Base-by-base conservation (phyloP, 371 early-diverging fungal genomes). In the Mucor plumbeus region DNA sequence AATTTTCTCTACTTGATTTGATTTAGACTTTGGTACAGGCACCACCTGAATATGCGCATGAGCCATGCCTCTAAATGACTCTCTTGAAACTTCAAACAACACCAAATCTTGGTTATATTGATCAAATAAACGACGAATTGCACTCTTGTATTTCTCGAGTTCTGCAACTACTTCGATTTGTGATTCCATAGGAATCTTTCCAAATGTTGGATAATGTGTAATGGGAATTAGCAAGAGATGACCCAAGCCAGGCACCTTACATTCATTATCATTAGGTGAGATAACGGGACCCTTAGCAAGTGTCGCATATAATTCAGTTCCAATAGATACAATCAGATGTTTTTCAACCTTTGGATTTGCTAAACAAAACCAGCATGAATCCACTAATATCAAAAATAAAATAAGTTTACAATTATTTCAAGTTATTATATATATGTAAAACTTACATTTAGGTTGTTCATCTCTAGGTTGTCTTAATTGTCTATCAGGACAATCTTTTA, bases 311-410 rank as follows among this genome's bases (percentile, higher is more conserved):
- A 87, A 72, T 57, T 91, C 90, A 3, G 72, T 70, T 4, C 91
- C 92, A 74, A 94, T 87, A 8, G 89, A 85, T 7, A 90, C 86
- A 65, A 95, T 88, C 63, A 95, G 74, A 69, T 94, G 94, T 75
- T 90, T 91, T 63, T 90, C 91, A 6, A 91, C 73, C 43, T 89
- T 87, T 0, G 93, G 92, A 64, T 92, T 93, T 7, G 92, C 82
- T 40, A 94, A 78, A 70, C 96, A 95, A 78, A 95, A 95, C 96
- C 96, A 95, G 72, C 96, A 95, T 1, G 88, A 79, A 36, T 75
- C 70, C 59, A 78, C 77, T 80, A 68, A 10, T 6, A 2, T n/a
- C 5, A 17, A 19, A 8, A 21, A 50, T 1, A 50, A 7, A 8
- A 11, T 50, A 3, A 50, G 50, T 50, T 11, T 48, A 50, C 50